Evolutionary conservation across 2,329 filamentous ascomycete species (phyloP), one percentile per base, ranked within the genome.

Genomic region (Elsinoe fawcettii): DNA sequence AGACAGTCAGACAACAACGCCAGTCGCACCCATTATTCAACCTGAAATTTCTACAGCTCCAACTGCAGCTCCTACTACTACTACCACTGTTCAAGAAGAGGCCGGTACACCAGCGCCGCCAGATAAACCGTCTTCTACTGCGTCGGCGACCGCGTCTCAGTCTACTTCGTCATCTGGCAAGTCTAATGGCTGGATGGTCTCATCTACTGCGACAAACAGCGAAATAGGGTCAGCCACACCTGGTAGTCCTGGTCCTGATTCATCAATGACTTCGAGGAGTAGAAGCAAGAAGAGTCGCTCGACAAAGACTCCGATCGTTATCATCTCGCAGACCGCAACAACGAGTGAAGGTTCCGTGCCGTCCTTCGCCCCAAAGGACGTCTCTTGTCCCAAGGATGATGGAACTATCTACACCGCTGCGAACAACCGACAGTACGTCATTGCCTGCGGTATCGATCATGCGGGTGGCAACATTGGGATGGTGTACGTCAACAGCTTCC

Each of bases 361-460:
- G 3, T 37, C 54, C n/a, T 56, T 32, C 22, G 20, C 41, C 8
- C 54, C 54, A 9, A 56, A 30, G 27, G 23, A 25, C 12, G 39
- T 56, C 5, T 23, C 27, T 5, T 56, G 54, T 36, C 54, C 54
- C 12, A 36, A 14, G 11, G 27, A 56, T 34, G 30, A 56, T 25
- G 43, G 54, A 16, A 30, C n/a, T 14, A 23, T 56, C 25, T 56
- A 56, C 44, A 32, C 14, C n/a, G 54, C 58, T 4, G 63, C 64
- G 2, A 59, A 61, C 44, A 61, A 61, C 47, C 62, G 63, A 46
- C 60, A 60, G 47, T 69, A 66, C 58, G 59, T 58, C 23, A 61
- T 68, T 58, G 66, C 68, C 49, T 67, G 66, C 34, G 59, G 61
- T 30, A 51, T 66, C 49, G 61, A 65, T 36, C 62, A 63, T 53